phyloP scores from a whole-genome alignment of 2,329 filamentous ascomycete species.

The Gaeumannomyces tritici region DNA sequence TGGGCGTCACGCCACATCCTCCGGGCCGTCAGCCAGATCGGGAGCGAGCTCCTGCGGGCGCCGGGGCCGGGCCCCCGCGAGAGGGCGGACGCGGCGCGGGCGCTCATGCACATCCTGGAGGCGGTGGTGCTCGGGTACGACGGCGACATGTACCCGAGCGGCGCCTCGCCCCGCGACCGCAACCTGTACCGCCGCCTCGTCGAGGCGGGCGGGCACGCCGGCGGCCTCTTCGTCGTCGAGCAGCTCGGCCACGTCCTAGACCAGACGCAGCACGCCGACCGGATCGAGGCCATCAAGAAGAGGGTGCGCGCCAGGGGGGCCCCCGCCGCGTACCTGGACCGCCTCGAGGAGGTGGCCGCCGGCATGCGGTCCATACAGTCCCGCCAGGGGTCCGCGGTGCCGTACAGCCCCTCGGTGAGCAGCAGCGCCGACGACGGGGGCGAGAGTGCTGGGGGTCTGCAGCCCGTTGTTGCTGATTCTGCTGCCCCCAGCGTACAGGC shows the following conservation, averaged over 20 bases:
- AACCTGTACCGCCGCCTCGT: constrained; percentile 40
- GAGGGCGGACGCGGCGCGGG: constrained; percentile 33
- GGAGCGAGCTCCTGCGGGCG: constrained; percentile 25
- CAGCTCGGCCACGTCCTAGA: constrained; percentile 33
- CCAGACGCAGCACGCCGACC: constrained; percentile 31
- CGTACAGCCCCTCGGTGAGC: not conserved
- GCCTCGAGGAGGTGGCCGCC: not conserved
- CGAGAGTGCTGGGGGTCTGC: not conserved
- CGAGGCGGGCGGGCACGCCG: constrained; percentile 23
- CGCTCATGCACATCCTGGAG: constrained; percentile 37
- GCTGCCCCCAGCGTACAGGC: not conserved
- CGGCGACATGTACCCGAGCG: constrained; percentile 25
- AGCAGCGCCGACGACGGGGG: not conserved
- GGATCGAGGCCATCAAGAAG: constrained; percentile 20
- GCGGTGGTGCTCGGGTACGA: constrained; percentile 27
- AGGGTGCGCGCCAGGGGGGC: constrained; percentile 1
- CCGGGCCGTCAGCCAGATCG: constrained; percentile 31
- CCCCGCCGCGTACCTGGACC: not conserved
- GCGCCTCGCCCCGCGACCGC: constrained; percentile 20
- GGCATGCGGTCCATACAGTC: not conserved
- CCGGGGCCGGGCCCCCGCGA: constrained; percentile 22
- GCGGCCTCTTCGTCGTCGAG: constrained; percentile 30
- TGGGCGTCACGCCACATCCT: constrained; percentile 42
- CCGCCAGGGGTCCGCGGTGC: not conserved
- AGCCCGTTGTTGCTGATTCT: not conserved